Base-by-base conservation (phyloP, 106 monocot genomes). In the Allium sativum region DNA sequence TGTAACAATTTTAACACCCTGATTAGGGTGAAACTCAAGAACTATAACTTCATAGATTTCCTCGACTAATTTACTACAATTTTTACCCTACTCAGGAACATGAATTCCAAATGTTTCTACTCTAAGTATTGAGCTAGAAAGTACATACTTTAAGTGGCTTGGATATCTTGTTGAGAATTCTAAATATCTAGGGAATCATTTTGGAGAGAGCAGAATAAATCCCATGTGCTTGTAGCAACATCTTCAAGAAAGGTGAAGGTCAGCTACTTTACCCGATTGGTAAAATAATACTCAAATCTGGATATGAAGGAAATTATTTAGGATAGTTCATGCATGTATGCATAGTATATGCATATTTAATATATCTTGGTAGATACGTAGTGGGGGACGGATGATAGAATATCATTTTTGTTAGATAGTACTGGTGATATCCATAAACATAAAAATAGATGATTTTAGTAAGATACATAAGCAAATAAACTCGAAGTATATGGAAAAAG, bases 161-260 rank as follows among this genome's bases (percentile, higher is more conserved):
- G 62, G 48, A 57, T 95, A 86, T 13, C 17, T 48, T 42, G 95
- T 18, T 18, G 78, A 79, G 74, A 95, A 95, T 60, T 82, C 67
- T 47, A 90, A 59, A 14, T 90, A 77, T 10, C 66, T 69, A 41
- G 95, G 95, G 57, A 90, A 95, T 18, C 95, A 67, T 64, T 95
- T 90, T 17, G 95, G 95, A 9, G 90, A 42, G 95, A 90, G 90
- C 95, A 95, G 77, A 95, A 95, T n/a, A 68, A 77, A 48, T 81
- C 64, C 18, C 84, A 83, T 3, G 83, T 77, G 72, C 87, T 86
- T 21, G 87, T 90, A 18, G 64, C 71, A 7, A 84, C 55, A 21
- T 95, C 84, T 75, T 90, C 90, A n/a, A 90, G 90, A 65, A 95
- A 90, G 44, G 84, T 90, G 68, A 68, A 95, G 9, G 84, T 95